A percentile compares a stretch with the other conserved stretches of the same genome.
Evolutionary conservation across 1,139 yeast genomes (phyloP).

Genomic region (Meyerozyma guilliermondii): DNA sequence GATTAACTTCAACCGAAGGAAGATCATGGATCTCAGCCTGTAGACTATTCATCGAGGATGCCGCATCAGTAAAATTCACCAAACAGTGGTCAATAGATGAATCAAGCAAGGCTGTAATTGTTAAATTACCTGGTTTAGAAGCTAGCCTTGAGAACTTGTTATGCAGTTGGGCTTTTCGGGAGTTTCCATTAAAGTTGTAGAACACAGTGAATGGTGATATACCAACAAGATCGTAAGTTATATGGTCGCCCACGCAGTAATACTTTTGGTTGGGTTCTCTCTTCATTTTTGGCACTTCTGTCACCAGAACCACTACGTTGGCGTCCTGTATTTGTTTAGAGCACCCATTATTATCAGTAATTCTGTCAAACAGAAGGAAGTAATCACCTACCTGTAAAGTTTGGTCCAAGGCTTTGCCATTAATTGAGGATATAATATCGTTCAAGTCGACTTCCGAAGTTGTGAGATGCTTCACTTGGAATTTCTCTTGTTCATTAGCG

Average conservation of each 20-base stretch:
- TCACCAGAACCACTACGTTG: constrained; percentile 47
- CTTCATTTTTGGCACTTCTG: constrained; percentile 70
- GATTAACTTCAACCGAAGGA: constrained; percentile 87
- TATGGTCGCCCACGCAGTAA: constrained; percentile 91
- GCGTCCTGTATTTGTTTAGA: constrained; percentile 33
- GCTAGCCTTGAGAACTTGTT: constrained; percentile 69
- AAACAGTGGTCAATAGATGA: constrained; percentile 67
- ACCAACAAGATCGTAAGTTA: constrained; percentile 73
- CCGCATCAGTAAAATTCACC: constrained; percentile 48
- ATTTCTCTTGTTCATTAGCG: constrained; percentile 28
- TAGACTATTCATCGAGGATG: constrained; percentile 35
- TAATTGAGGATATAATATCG: constrained; percentile 13
- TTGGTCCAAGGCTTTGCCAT: constrained; percentile 8
- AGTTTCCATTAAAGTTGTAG: constrained; percentile 65
- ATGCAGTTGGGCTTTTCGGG: constrained; percentile 56
- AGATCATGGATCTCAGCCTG: constrained; percentile 63
- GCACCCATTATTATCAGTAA: constrained; percentile 74
- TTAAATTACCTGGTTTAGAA: constrained; percentile 69
- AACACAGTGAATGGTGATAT: constrained; percentile 71
- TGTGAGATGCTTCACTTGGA: constrained; percentile 12
- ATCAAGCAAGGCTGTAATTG: constrained; percentile 69
- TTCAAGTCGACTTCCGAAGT: constrained; percentile 10
- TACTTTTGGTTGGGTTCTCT: constrained; percentile 33
- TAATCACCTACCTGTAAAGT: constrained; percentile 44
- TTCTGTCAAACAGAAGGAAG: constrained; percentile 48